phyloP scores from a whole-genome alignment of 2,329 filamentous ascomycete species.

The Colletotrichum lini region DNA sequence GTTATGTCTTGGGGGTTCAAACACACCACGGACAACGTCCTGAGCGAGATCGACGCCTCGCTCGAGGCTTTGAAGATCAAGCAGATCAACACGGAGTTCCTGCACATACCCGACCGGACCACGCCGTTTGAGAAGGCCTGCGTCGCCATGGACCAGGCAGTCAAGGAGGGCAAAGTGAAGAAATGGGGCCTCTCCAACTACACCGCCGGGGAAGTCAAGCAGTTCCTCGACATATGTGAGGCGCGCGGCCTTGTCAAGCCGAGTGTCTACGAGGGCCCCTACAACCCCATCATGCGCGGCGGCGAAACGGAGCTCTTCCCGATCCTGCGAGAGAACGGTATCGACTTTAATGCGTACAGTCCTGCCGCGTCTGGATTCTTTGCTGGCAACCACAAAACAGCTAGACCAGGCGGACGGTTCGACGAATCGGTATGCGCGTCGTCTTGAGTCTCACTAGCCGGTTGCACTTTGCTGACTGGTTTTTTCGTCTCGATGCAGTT shows the following conservation, averaged over 20 bases:
- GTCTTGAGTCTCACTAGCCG: too few species aligned
- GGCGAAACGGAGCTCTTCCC: conserved; percentile 4
- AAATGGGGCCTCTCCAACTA: conserved; percentile 5
- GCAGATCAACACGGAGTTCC: neutral
- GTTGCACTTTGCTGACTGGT: too few species aligned
- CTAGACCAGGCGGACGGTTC: too few species aligned
- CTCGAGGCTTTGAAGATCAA: neutral
- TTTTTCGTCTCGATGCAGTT: too few species aligned
- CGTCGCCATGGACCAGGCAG: neutral
- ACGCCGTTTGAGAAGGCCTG: neutral
- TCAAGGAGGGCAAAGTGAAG: neutral
- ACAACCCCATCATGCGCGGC: conserved; percentile 6
- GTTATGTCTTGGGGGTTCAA: neutral
- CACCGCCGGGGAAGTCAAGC: neutral
- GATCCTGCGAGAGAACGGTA: neutral
- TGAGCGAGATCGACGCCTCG: neutral
- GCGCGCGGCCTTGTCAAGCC: neutral
- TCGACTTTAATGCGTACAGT: conserved; percentile 3
- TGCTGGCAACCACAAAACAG: too few species aligned
- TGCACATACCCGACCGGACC: neutral
- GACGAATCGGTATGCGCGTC: too few species aligned
- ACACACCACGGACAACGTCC: neutral
- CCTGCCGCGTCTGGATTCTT: too few species aligned
- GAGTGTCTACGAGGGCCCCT: neutral
- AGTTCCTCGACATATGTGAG: conserved; percentile 3